A percentile compares a stretch with the other conserved stretches of the same genome.
These are phyloP conservation scores for Phytophthora capsici DNA, from an alignment of 352 stramenopile genomes.

Conservation along the genomic window DNA sequence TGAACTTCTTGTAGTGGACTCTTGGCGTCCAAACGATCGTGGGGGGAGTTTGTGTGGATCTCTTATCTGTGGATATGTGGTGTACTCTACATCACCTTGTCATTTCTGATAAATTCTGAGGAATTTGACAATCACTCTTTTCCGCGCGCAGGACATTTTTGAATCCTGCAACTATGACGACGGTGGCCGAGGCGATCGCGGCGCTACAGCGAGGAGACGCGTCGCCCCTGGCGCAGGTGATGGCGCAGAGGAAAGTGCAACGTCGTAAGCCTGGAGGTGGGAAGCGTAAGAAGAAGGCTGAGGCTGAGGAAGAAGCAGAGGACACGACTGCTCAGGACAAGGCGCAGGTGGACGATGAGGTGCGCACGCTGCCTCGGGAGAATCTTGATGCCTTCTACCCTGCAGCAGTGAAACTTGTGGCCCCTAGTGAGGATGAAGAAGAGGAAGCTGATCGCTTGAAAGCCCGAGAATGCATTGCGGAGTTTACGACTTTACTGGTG, in stretches of 20 bases:
- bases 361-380: slow-evolving; percentile 54
- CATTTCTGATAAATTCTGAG: slow-evolving; percentile 2
- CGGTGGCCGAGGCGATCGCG: slow-evolving; percentile 47
- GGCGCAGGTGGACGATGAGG: slow-evolving; percentile 54
- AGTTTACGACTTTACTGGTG: slow-evolving; percentile 67
- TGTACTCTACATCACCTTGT: background rate
- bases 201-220: slow-evolving; percentile 48
- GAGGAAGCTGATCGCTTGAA: slow-evolving; percentile 42
- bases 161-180: slow-evolving; percentile 26
- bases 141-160: slow-evolving; percentile 20
- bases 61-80: slow-evolving; percentile 17
- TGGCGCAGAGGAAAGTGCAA: slow-evolving; percentile 47
- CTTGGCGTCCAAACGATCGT: slow-evolving; percentile 42
- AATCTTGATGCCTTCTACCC: slow-evolving; percentile 65
- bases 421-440: slow-evolving; percentile 33
- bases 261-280: slow-evolving; percentile 17
- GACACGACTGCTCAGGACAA: background rate
- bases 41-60: slow-evolving; percentile 62
- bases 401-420: slow-evolving; percentile 41
- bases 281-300: slow-evolving; percentile 39
- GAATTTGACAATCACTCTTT: background rate
- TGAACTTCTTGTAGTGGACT: slow-evolving; percentile 14
- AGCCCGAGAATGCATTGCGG: slow-evolving; percentile 48
- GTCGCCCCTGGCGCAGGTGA: slow-evolving; percentile 36
- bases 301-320: slow-evolving; percentile 8